These are phyloP conservation scores for Cynanchum wilfordii DNA, from an alignment of 257 asterid species.

Conservation along the genomic window DNA sequence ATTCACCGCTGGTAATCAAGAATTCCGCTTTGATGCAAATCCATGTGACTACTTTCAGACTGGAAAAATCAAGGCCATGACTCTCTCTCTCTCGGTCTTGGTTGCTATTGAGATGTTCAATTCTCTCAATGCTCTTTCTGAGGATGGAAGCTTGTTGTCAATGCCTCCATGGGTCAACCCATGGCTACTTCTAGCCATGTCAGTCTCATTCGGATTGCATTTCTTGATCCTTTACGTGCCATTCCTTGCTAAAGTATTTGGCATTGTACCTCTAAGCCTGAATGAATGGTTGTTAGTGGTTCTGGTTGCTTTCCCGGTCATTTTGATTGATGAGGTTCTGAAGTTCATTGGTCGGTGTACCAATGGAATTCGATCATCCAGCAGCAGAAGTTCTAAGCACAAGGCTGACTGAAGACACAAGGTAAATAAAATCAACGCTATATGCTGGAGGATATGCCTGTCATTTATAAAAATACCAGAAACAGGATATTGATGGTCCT, in stretches of 20 bases:
- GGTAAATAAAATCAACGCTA: background rate
- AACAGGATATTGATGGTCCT: slow-evolving; percentile 18
- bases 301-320: slow-evolving; percentile 80
- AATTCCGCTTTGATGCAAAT: slow-evolving; percentile 41
- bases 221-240: slow-evolving; percentile 93
- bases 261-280: slow-evolving; percentile 82
- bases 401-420: slow-evolving; percentile 49
- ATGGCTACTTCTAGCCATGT: slow-evolving; percentile 91
- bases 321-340: slow-evolving; percentile 76
- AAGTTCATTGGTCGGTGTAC: slow-evolving; percentile 82
- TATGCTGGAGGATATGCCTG: background rate
- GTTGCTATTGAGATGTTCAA: slow-evolving; percentile 98
- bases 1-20: slow-evolving; percentile 71
- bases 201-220: slow-evolving; percentile 87
- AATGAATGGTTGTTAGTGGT: slow-evolving; percentile 84
- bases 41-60: slow-evolving; percentile 89
- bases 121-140: slow-evolving; percentile 90
- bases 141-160: slow-evolving; percentile 84
- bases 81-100: slow-evolving; percentile 88
- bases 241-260: slow-evolving; percentile 80
- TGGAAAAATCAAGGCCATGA: slow-evolving; percentile 93
- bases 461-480: background rate
- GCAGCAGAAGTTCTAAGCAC: slow-evolving; percentile 41
- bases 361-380: slow-evolving; percentile 33
- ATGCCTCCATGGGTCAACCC: slow-evolving; percentile 99